Evolutionary conservation across 495 filamentous ascomycete genomes (phyloP).

Genomic region (Cercophora samala): DNA sequence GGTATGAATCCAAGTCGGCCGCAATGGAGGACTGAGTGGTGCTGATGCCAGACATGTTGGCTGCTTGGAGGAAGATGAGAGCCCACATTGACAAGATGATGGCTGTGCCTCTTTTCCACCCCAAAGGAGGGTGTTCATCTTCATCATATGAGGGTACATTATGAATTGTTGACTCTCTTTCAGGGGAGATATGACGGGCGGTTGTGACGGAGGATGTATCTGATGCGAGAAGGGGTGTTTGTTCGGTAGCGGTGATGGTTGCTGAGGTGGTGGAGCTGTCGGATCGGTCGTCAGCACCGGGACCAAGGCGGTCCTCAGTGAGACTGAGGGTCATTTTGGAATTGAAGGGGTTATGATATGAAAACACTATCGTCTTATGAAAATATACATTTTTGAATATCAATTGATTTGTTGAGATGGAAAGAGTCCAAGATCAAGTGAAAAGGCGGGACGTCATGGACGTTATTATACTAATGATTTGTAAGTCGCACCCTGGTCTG

Average conservation of each 20-base stretch:
- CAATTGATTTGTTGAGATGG: background rate
- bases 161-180: background rate
- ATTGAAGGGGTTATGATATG: background rate
- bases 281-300: constrained; percentile 9
- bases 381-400: background rate
- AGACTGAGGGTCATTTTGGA: background rate
- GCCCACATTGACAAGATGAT: constrained; percentile 45
- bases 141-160: background rate
- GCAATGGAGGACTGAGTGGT: constrained; percentile 72
- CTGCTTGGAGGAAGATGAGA: constrained; percentile 51
- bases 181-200: constrained; percentile 18
- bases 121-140: constrained; percentile 15
- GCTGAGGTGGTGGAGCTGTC: constrained; percentile 23
- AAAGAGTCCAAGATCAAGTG: background rate
- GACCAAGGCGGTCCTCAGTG: background rate
- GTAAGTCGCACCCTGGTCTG: background rate
- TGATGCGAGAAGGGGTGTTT: constrained; percentile 40
- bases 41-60: constrained; percentile 71
- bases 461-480: constrained; percentile 2
- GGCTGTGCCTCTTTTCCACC: constrained; percentile 20
- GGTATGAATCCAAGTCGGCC: constrained; percentile 66
- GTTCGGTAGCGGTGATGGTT: constrained; percentile 30
- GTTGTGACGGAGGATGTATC: constrained; percentile 27
- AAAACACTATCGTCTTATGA: background rate
- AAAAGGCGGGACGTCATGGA: background rate